Evolutionary conservation across 805 yeast genomes (phyloP).

Genomic region (Cyberlindnera mycetangii): DNA sequence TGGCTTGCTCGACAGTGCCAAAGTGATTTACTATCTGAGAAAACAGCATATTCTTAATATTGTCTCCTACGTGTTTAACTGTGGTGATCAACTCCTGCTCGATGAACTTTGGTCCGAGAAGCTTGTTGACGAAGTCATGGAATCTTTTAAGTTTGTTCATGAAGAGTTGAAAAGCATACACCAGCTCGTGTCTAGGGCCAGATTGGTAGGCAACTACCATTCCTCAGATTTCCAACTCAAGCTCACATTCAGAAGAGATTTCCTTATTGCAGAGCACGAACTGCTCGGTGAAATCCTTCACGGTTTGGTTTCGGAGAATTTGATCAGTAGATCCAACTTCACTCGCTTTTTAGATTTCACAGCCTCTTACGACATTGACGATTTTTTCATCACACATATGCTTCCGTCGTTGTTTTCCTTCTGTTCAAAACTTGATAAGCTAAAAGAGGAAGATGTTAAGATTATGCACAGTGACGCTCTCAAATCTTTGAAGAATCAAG

Average conservation of each 20-base stretch:
- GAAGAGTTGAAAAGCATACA: conserved; percentile 51
- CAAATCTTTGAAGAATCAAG: conserved; percentile 36
- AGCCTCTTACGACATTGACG: conserved; percentile 51
- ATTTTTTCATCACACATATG: conserved; percentile 60
- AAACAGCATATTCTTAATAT: conserved; percentile 73
- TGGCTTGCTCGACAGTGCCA: conserved; percentile 56
- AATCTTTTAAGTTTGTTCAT: conserved; percentile 59
- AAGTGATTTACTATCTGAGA: conserved; percentile 64
- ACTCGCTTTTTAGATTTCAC: conserved; percentile 43
- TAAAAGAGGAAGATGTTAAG: conserved; percentile 37
- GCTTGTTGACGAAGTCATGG: conserved; percentile 43
- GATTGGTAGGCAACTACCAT: conserved; percentile 50
- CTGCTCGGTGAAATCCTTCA: conserved; percentile 60
- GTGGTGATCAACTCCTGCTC: conserved; percentile 27
- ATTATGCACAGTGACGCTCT: conserved; percentile 36
- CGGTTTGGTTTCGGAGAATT: conserved; percentile 43
- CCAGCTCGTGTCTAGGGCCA: conserved; percentile 47
- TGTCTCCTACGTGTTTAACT: conserved; percentile 39
- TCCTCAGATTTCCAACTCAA: conserved; percentile 43
- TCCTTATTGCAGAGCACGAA: conserved; percentile 67
- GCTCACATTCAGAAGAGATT: conserved; percentile 57
- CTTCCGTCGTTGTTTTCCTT: conserved; percentile 56
- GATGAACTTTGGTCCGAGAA: conserved; percentile 20
- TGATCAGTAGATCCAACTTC: conserved; percentile 35
- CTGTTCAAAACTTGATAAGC: conserved; percentile 36